These are phyloP conservation scores for Euphorbia celastroides DNA, from an alignment of 441 rosid genomes.

Conservation along the genomic window DNA sequence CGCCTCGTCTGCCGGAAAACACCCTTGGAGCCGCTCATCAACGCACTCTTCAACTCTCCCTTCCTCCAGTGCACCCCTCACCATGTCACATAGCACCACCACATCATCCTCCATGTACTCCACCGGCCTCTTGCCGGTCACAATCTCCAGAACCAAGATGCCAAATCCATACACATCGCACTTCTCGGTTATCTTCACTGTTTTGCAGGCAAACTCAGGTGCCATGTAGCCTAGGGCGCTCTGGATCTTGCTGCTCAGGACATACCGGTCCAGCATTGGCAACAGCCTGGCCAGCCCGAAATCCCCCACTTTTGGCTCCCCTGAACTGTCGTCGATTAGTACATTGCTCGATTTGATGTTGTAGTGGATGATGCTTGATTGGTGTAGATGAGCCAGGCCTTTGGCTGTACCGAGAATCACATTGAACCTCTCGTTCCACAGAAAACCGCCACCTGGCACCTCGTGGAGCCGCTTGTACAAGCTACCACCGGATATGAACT, in stretches of 20 bases:
- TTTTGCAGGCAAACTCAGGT: constrained; percentile 89
- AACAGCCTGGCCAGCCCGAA: constrained; percentile 74
- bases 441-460: constrained; percentile 29
- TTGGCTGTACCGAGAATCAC: constrained; percentile 83
- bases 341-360: constrained; percentile 88
- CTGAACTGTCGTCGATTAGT: constrained; percentile 63
- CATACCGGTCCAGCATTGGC: constrained; percentile 70
- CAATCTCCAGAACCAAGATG: constrained; percentile 71
- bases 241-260: constrained; percentile 93
- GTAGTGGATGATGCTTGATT: constrained; percentile 65
- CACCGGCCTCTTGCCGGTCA: constrained; percentile 88
- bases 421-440: constrained; percentile 82
- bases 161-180: constrained; percentile 99
- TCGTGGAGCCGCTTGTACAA: constrained; percentile 79
- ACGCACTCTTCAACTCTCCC: constrained; percentile 73
- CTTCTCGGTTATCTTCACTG: constrained; percentile 90
- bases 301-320: constrained; percentile 83
- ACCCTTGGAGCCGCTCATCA: constrained; percentile 51
- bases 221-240: constrained; percentile 97
- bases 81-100: constrained; percentile 87
- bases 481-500: constrained; percentile 71
- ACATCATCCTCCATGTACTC: constrained; percentile 98
- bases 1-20: constrained; percentile 79
- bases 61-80: constrained; percentile 74
- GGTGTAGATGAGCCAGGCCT: constrained; percentile 77